Conservation (phyloP, 2,329 filamentous ascomycete genomes). For the Ascochyta lentis region DNA sequence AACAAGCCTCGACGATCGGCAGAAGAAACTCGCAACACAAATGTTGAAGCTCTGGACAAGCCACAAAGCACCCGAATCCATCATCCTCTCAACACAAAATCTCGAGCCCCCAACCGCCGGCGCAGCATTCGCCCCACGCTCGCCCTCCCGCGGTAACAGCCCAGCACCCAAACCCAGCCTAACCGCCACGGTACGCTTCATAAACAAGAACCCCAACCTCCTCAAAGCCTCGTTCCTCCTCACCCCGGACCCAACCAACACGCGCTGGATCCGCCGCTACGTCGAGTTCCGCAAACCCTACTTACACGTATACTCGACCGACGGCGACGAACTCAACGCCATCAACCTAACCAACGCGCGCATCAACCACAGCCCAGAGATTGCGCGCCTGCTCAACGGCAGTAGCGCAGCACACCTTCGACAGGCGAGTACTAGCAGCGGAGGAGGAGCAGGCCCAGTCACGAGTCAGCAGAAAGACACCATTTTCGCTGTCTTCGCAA, state of each 20-base stretch:
- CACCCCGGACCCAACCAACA: constrained; percentile 80
- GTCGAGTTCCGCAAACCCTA: constrained; percentile 92
- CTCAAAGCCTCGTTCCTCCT: constrained; percentile 89
- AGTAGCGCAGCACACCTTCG: constrained; percentile 40
- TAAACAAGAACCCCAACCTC: constrained; percentile 74
- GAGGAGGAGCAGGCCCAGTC: neutral
- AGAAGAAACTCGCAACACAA: constrained; percentile 56
- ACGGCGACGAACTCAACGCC: constrained; percentile 88
- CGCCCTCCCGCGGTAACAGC: constrained; percentile 46
- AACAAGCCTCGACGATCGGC: constrained; percentile 36
- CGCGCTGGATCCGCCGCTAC: constrained; percentile 88
- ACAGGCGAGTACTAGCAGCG: neutral
- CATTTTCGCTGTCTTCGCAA: constrained; percentile 93
- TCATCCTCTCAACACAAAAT: constrained; percentile 57
- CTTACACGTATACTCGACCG: constrained; percentile 84
- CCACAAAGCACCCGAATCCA: constrained; percentile 52
- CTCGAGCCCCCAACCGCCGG: constrained; percentile 74
- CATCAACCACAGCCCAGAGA: constrained; percentile 91
- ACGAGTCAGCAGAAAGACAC: constrained; percentile 56
- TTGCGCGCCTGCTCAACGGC: constrained; percentile 74
- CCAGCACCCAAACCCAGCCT: constrained; percentile 63
- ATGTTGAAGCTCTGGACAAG: constrained; percentile 70
- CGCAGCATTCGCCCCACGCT: constrained; percentile 49
- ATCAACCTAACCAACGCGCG: constrained; percentile 88
- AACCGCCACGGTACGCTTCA: constrained; percentile 75